phyloP scores from a whole-genome alignment of 1,284 basidiomycete species.

The Vanrija humicola region DNA sequence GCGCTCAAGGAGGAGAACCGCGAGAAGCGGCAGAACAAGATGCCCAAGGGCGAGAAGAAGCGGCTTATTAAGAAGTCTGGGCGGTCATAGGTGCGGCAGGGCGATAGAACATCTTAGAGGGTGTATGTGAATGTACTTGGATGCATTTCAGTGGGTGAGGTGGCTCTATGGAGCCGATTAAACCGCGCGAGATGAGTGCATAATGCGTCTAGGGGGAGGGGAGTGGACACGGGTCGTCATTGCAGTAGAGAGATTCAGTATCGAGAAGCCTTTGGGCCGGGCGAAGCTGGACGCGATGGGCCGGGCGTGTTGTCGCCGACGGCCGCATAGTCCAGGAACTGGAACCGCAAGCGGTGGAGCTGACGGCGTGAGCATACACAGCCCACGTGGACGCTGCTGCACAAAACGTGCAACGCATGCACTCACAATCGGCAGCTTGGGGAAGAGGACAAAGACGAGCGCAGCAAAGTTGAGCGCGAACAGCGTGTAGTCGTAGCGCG shows the following conservation, averaged over 20 bases:
- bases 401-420: too few species aligned
- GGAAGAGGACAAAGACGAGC: conserved; percentile 76
- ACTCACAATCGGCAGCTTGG: conserved; percentile 74
- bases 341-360: conserved; percentile 50
- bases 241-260: not conserved
- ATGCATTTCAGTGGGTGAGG: too few species aligned
- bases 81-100: not conserved
- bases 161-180: too few species aligned
- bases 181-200: too few species aligned
- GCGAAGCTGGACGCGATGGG: conserved; percentile 39
- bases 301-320: conserved; percentile 33
- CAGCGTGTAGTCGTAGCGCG: conserved; percentile 85
- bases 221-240: not conserved
- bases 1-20: conserved; percentile 77
- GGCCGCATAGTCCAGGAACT: conserved; percentile 36
- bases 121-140: too few species aligned
- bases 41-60: conserved; percentile 91
- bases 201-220: not conserved
- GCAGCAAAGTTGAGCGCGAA: conserved; percentile 89
- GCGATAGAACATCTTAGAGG: not conserved
- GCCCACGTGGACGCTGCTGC: not conserved
- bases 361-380: conserved; percentile 10
- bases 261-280: conserved; percentile 10
- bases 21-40: conserved; percentile 84
- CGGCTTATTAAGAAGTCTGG: conserved; percentile 62